These are phyloP conservation scores for Melampsora abietis-canadensis DNA, from an alignment of 1,284 basidiomycete species.

Conservation along the genomic window DNA sequence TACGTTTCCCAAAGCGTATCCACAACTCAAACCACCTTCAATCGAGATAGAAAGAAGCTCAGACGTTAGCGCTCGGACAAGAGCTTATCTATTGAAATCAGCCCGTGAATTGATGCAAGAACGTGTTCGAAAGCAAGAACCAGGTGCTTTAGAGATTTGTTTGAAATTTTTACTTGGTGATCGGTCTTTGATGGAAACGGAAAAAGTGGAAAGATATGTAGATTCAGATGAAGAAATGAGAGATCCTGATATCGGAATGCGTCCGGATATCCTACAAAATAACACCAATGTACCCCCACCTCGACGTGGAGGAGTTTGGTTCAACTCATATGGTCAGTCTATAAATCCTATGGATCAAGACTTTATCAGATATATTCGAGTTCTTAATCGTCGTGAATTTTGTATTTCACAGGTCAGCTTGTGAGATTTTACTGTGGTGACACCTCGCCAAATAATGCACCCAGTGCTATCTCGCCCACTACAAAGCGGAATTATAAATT, in stretches of 20 bases:
- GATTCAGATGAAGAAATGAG: conserved; percentile 39
- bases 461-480: conserved; percentile 7
- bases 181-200: conserved; percentile 24
- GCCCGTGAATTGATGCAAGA: conserved; percentile 39
- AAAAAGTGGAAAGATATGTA: conserved; percentile 25
- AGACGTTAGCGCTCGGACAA: conserved; percentile 37
- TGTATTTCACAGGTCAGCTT: conserved; percentile 18
- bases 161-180: conserved; percentile 37
- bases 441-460: conserved; percentile 5
- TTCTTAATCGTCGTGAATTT: too few relatives aligned
- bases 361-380: conserved; percentile 2
- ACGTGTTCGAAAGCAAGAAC: conserved; percentile 24
- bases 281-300: conserved; percentile 35
- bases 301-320: conserved; percentile 28
- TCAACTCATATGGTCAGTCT: conserved; percentile 32
- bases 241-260: conserved; percentile 26
- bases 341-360: not conserved
- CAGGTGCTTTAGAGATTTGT: conserved; percentile 34
- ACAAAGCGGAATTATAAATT: conserved; percentile 33
- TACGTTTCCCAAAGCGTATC: conserved; percentile 80
- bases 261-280: conserved; percentile 36
- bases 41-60: conserved; percentile 39
- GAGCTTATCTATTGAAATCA: conserved; percentile 40
- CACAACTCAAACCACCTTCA: conserved; percentile 51
- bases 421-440: conserved; percentile 38